Percentiles rank a stretch among this genome's conserved stretches.
Conservation (phyloP, 2,329 filamentous ascomycete species). For the Alternaria tenuissima region DNA sequence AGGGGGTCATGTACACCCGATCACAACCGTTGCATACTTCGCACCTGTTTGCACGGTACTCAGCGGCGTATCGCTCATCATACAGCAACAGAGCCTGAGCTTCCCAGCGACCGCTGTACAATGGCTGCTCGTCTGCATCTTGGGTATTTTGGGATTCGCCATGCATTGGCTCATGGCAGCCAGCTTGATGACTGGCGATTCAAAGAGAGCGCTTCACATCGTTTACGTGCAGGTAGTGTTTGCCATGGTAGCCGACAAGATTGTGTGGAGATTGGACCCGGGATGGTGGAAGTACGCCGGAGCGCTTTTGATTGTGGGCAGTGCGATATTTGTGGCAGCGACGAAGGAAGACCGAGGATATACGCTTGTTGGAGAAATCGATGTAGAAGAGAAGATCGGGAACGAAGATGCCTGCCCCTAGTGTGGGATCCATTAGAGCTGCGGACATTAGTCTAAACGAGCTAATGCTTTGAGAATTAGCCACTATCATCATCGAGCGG, state of each 20-base stretch:
- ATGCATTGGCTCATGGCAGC: constrained; percentile 2
- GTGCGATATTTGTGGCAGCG: background rate
- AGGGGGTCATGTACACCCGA: background rate
- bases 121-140: background rate
- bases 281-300: constrained; percentile 2
- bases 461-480: background rate
- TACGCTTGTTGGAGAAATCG: background rate
- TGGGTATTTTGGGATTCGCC: background rate
- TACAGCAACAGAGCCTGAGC: background rate
- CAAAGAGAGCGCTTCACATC: constrained; percentile 1
- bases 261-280: background rate
- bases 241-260: background rate
- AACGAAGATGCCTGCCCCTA: background rate
- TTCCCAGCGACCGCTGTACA: background rate
- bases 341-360: background rate
- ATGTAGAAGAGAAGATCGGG: background rate
- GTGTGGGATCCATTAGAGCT: background rate
- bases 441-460: background rate
- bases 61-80: background rate
- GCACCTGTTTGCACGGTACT: background rate
- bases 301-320: background rate
- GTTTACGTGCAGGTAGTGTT: background rate
- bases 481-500: background rate
- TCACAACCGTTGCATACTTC: constrained; percentile 1
- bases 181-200: constrained; percentile 4